Base-by-base conservation (phyloP, 176 grass and related monocot species). In the Bolboschoenus planiculmis region DNA sequence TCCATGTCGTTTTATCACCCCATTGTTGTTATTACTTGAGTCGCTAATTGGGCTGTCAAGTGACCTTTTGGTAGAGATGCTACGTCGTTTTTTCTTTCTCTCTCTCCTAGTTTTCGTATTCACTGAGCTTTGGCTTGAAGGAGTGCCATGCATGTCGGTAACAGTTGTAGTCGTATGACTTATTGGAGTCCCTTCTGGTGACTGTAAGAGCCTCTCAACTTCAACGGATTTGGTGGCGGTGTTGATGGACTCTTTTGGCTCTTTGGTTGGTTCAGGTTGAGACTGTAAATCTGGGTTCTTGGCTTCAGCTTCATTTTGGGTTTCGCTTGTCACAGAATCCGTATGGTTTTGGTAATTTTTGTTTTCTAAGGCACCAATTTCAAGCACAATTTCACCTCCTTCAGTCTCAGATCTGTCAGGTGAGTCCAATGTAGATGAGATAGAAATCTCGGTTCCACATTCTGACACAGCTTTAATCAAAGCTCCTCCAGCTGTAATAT, bases 401-500 rank as follows among this genome's bases (percentile, higher is more conserved):
- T 99, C 96, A 81, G 84, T 90, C 81, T 99, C 96, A 70, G 96
- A 99, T 87, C 96, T 87, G 83, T 99, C 92, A 21, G 91, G 92
- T 55, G 96, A 99, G 82, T 99, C 96, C 16, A 99, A 92, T 33
- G 96, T 99, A 18, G 96, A 99, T 11, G 95, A 93, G 81, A 98
- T 95, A 75, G 95, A 98, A 66, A 98, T 95, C 81, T 98, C 95
- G 31, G 96, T 99, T 23, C 96, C 96, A 58, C 96, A 99, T 89
- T 95, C 96, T 86, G 96, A 99, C 66, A 87, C 85, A 81, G 96
- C 96, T 82, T 82, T 82, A 66, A 83, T 42, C 56, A 91, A 20
- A 78, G 87, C 78, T 73, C 85, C 94, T 77, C 82, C 54, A 83
- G 78, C 85, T 68, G 85, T 68, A 15, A 58, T 59, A 46, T 85